phyloP scores from a whole-genome alignment of 2,329 filamentous ascomycete species.

The Fusarium sp. region DNA sequence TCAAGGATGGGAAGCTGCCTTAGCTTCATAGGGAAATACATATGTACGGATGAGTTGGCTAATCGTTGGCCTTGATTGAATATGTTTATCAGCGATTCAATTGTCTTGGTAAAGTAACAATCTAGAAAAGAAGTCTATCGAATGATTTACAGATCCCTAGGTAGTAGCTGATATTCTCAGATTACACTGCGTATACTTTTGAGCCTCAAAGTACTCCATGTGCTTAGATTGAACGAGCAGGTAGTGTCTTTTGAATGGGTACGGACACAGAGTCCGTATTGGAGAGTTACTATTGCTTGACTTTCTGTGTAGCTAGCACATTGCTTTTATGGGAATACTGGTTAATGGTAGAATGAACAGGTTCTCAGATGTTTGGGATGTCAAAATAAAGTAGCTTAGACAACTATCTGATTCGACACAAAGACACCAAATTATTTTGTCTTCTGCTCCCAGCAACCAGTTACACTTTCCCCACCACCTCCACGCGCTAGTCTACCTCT shows the following conservation, averaged over 20 bases:
- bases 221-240: neutral
- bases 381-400: neutral
- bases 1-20: neutral
- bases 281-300: neutral
- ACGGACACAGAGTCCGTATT: neutral
- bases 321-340: neutral
- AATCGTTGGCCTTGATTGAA: neutral
- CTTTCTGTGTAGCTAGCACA: neutral
- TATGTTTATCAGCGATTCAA: neutral
- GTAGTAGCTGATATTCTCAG: neutral
- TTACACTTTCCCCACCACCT: neutral
- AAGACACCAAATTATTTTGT: neutral
- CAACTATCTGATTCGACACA: too few relatives aligned
- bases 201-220: neutral
- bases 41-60: neutral
- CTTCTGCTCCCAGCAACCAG: neutral
- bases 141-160: neutral
- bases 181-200: neutral
- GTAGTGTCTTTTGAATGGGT: neutral
- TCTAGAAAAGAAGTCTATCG: neutral
- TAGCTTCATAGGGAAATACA: neutral
- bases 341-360: neutral
- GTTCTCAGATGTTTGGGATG: rapidly evolving
- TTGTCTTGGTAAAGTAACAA: neutral
- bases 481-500: constrained; percentile 39